Percentiles rank a stretch among this genome's conserved stretches.
These are phyloP conservation scores for Pythium inflatum DNA, from an alignment of 352 stramenopile species.

Conservation along the genomic window DNA sequence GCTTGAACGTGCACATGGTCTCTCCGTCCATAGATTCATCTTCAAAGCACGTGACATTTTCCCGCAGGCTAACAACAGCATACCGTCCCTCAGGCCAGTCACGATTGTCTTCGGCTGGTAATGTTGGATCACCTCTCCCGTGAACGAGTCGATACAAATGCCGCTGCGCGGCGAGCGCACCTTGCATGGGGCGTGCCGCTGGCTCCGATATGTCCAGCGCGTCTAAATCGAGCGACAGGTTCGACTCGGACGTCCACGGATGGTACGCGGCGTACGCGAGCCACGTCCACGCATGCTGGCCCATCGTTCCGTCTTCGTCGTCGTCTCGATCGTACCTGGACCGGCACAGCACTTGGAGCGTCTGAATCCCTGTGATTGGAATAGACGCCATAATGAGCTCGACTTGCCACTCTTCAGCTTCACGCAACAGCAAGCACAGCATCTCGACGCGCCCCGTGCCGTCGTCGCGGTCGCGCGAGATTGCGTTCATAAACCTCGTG, in stretches of 20 bases:
- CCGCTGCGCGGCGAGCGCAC: not conserved
- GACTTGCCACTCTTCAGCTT: constrained; percentile 5
- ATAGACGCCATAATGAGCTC: not conserved
- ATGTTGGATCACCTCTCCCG: not conserved
- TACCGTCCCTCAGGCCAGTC: not conserved
- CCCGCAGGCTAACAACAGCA: not conserved
- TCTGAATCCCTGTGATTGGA: not conserved
- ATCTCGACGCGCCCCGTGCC: not conserved
- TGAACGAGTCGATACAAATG: not conserved
- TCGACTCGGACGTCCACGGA: not conserved
- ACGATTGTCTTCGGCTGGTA: not conserved
- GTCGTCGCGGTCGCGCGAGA: not conserved
- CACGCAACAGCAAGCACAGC: not conserved
- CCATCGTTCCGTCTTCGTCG: too few relatives aligned
- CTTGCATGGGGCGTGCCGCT: not conserved
- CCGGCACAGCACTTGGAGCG: not conserved
- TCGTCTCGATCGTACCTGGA: too few relatives aligned
- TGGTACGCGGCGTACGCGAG: constrained; percentile 10
- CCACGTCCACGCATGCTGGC: constrained; percentile 4
- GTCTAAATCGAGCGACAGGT: not conserved
- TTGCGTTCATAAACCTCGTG: not conserved
- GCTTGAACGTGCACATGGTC: not conserved
- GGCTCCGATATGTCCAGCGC: not conserved
- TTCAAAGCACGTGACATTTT: not conserved
- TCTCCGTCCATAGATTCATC: not conserved